Evolutionary conservation across 2,329 filamentous ascomycete genomes (phyloP).

Genomic region (Fusarium humuli): DNA sequence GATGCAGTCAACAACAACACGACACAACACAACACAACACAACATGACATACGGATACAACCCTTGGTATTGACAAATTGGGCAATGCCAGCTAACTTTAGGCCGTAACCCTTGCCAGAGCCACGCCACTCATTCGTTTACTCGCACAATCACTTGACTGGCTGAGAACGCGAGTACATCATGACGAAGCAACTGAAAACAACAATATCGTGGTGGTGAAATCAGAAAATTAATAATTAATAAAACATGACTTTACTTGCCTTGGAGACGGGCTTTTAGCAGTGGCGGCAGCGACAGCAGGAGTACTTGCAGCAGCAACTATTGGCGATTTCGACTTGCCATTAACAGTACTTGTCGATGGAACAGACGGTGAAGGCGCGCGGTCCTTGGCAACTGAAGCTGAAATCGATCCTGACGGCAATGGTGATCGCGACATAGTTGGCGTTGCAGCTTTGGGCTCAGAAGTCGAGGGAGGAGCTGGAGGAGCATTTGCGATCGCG

Average conservation of each 20-base stretch:
- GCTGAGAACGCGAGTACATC: conserved; percentile 32
- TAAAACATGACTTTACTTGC: conserved; percentile 16
- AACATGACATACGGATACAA: not conserved
- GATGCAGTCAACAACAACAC: conserved; percentile 39
- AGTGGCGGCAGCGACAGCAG: not conserved
- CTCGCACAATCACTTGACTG: conserved; percentile 39
- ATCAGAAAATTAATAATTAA: not conserved
- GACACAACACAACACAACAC: not conserved
- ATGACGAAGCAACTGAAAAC: conserved; percentile 23
- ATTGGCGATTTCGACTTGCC: conserved; percentile 29
- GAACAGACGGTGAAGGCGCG: conserved; percentile 32
- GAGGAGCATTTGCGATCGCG: conserved; percentile 15
- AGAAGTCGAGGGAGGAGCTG: conserved; percentile 13
- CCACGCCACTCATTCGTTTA: conserved; percentile 43
- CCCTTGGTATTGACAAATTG: conserved; percentile 39
- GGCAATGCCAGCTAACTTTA: conserved; percentile 42
- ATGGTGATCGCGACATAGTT: conserved; percentile 25
- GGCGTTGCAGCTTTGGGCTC: conserved; percentile 15
- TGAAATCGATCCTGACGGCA: conserved; percentile 23
- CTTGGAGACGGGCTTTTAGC: conserved; percentile 28
- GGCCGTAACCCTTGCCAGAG: conserved; percentile 40
- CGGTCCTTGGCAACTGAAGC: conserved; percentile 32
- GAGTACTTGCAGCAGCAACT: not conserved
- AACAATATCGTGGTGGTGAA: conserved; percentile 4
- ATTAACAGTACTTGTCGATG: conserved; percentile 20